These are phyloP conservation scores for Dysphania ambrosioides DNA, from an alignment of 148 eudicot genomes.

Conservation along the genomic window DNA sequence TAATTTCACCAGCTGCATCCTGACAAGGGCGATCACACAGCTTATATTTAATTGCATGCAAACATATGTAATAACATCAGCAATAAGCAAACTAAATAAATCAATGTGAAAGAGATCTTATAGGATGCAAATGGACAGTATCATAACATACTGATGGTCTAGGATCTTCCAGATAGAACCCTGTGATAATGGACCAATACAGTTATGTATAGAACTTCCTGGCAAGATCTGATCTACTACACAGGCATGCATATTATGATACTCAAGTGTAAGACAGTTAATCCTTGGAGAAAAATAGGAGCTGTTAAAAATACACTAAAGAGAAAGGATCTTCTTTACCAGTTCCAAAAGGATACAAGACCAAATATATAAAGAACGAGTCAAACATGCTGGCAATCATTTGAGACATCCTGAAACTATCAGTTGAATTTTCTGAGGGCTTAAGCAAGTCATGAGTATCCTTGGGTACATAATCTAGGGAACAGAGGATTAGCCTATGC, in stretches of 20 bases:
- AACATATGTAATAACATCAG: neutral
- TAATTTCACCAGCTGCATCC: slow-evolving; percentile 91
- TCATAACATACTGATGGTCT: neutral
- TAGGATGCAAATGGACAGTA: too few species aligned
- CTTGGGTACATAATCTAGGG: neutral
- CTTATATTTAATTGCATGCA: neutral
- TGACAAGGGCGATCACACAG: slow-evolving; percentile 27
- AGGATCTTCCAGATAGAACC: neutral
- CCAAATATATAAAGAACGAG: too few species aligned
- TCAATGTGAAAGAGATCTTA: too few species aligned
- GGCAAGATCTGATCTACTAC: neutral
- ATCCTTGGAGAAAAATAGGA: too few species aligned
- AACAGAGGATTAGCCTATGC: neutral
- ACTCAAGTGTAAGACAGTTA: neutral
- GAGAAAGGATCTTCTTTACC: neutral
- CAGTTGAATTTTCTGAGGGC: neutral
- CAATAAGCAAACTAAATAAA: too few species aligned
- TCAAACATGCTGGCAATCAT: too few species aligned
- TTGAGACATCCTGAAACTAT: neutral
- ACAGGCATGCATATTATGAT: neutral
- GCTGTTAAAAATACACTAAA: too few species aligned
- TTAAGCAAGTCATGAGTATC: neutral
- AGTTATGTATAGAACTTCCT: neutral
- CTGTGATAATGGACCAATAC: neutral
- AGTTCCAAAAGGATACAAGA: neutral